Percentiles rank a stretch among this genome's conserved stretches.
Conservation (phyloP, 73 alveolate species). For the Paramecium caudatum region DNA sequence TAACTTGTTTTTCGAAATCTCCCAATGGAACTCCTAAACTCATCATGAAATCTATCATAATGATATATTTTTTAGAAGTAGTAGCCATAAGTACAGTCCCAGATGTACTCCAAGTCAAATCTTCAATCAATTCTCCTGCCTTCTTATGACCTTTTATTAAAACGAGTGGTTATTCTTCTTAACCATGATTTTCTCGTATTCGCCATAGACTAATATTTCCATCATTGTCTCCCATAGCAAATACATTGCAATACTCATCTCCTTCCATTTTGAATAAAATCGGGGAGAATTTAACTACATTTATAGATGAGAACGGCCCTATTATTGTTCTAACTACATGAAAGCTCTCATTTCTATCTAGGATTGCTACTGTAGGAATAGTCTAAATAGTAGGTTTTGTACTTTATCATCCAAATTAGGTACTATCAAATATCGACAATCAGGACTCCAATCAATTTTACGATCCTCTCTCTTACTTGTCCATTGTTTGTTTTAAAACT, state of each 20-base stretch:
- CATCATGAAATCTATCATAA: slow-evolving; percentile 24
- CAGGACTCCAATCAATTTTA: slow-evolving; percentile 76
- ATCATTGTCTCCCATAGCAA: slow-evolving; percentile 77
- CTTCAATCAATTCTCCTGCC: slow-evolving; percentile 71
- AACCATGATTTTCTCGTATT: slow-evolving; percentile 6
- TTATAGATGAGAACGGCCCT: slow-evolving; percentile 76
- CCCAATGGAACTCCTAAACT: slow-evolving; percentile 57
- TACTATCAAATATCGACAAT: slow-evolving; percentile 65
- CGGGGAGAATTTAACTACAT: slow-evolving; percentile 65
- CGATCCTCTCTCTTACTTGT: slow-evolving; percentile 75
- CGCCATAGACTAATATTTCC: slow-evolving; percentile 72
- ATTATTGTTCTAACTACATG: slow-evolving; percentile 50
- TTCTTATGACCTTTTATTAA: slow-evolving; percentile 53
- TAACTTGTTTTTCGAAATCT: neutral
- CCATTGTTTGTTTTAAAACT: neutral
- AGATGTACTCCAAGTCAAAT: slow-evolving; percentile 53
- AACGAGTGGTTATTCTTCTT: slow-evolving; percentile 60
- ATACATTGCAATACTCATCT: slow-evolving; percentile 54
- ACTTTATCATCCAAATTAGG: slow-evolving; percentile 76
- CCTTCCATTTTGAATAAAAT: neutral
- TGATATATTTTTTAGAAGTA: slow-evolving; percentile 67
- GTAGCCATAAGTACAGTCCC: slow-evolving; percentile 71
- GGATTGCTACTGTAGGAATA: slow-evolving; percentile 57
- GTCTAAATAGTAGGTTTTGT: neutral
- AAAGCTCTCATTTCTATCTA: slow-evolving; percentile 69